Base-by-base conservation (phyloP, 2,329 filamentous ascomycete genomes). In the Blastomyces silverae region DNA sequence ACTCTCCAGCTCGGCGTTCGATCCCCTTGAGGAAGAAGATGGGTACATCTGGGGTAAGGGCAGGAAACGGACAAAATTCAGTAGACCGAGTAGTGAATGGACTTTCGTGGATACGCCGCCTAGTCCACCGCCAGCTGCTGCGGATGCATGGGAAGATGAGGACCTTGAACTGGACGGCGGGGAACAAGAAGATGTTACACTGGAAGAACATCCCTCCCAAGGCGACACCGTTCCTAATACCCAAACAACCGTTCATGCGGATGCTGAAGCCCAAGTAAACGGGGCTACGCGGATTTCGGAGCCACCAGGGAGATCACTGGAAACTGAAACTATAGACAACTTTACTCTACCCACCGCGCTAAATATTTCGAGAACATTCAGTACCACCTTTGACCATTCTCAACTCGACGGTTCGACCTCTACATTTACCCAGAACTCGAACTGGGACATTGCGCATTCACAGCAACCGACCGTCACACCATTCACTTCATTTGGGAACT, bases 41-140 rank as follows among this genome's bases (percentile, higher is more conserved):
- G 84, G 84, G 1, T 82, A 82, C 53, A 79, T 84, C 31, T 82
- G 78, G 46, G 85, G 84, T 5, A 85, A 81, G 70, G 85, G 85
- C 37, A 87, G 85, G 66, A 95, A 92, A 76, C 84, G 85, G 64
- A 86, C 88, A 8, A 86, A 87, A 56, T 89, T 89, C 74, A 85
- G 87, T 65, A 81, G 87, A 66, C 81, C 85, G 62, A 87, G 86
- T 71, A 84, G 81, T 39, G 81, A 85, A 37, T 97, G 93, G 93
- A 87, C 84, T 67, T 89, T 92, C 71, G 82, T 82, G 28, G 89
- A 88, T 71, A 83, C 85, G 64, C 89, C 89, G 0, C 87, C 86
- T 8, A 92, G 87, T 62, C 89, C 90, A 46, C 48, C 63, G 37
- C 64, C 63, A 61, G 58, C 65, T 39, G 60, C 42, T 22, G 60